A percentile compares a stretch with the other conserved stretches of the same genome.
Conservation (phyloP, 352 stramenopile species). For the Pythium biforme region DNA sequence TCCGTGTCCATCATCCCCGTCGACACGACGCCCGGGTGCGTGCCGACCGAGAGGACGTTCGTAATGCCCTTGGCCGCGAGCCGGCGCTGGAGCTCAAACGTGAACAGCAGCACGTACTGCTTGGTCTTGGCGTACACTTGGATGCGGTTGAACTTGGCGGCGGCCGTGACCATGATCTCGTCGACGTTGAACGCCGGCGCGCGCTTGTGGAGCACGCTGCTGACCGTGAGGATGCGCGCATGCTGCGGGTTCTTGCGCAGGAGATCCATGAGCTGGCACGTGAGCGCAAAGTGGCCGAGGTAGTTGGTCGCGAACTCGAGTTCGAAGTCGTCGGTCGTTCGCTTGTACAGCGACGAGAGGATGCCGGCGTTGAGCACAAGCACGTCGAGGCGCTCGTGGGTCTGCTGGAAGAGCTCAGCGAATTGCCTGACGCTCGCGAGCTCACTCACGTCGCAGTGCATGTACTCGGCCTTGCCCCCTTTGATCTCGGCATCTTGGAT, state of each 20-base stretch:
- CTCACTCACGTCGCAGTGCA: conserved; percentile 24
- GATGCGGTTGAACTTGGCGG: conserved; percentile 33
- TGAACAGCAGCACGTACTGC: conserved; percentile 51
- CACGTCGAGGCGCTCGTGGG: conserved; percentile 24
- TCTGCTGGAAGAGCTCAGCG: conserved; percentile 15
- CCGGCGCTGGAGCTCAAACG: conserved; percentile 39
- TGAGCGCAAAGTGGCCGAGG: conserved; percentile 35
- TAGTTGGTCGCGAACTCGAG: conserved; percentile 26
- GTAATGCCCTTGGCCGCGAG: conserved; percentile 29
- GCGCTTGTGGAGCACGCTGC: conserved; percentile 44
- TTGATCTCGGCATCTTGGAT: background rate
- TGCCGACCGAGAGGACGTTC: conserved; percentile 27
- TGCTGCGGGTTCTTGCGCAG: conserved; percentile 25
- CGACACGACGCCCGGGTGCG: conserved; percentile 39
- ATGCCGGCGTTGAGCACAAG: conserved; percentile 36
- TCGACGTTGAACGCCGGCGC: conserved; percentile 29
- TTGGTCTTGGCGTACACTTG: conserved; percentile 49
- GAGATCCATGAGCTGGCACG: conserved; percentile 22
- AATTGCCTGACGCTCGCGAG: conserved; percentile 28
- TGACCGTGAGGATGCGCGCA: conserved; percentile 34
- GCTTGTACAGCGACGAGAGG: background rate
- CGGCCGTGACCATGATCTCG: conserved; percentile 33
- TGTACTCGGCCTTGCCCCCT: conserved; percentile 20
- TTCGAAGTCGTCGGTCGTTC: conserved; percentile 11
- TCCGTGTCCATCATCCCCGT: conserved; percentile 34